Evolutionary conservation across 1,284 basidiomycete species (phyloP), one percentile per base, ranked within the genome.

Genomic region (Microbotryum silenes-acaulis): DNA sequence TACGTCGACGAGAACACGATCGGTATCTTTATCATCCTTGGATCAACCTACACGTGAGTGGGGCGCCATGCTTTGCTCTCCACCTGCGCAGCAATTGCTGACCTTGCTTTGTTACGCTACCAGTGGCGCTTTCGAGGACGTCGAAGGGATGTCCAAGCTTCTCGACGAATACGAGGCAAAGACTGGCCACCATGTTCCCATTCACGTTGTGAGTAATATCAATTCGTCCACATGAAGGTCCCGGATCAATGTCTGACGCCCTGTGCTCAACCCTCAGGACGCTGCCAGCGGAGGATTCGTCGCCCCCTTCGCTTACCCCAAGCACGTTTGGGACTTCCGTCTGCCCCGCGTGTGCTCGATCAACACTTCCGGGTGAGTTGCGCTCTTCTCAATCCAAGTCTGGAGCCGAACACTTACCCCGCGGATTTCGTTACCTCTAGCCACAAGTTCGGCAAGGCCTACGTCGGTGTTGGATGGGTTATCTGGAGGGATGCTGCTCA

Each of bases 381-480:
- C n/a, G 5, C n/a, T 20, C 37, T n/a, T 10, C 16, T 20, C 31
- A 16, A 12, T 23, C 27, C 54, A 14, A 20, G 18, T 16, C 37
- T 18, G 16, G 14, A 18, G 5, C 12, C 37, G 14, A 42, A 42
- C 4, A 42, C 37, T 42, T 16, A 42, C 16, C 4, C 16, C 5
- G 6, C 37, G 14, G 37, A 14, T 16, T 42, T 42, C 37, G 37
- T 42, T 6, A 31, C 87, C 0, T 89, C 86, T 7, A 88, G 88
- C 5, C 90, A 93, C 79, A 93, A 94, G 74, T 96, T 89, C 71
- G 91, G 91, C 46, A 80, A 91, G 57, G 79, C 83, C 20, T 90
- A 90, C 72, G 88, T 90, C 33, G 93, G 91, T 59, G 85, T 92
- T 27, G 91, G 91, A 44, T 91, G 88, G 87, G 82, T 91, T 49